Evolutionary conservation across 768 basidiomycete genomes (phyloP).

Genomic region (Psilocybe cyanescens): DNA sequence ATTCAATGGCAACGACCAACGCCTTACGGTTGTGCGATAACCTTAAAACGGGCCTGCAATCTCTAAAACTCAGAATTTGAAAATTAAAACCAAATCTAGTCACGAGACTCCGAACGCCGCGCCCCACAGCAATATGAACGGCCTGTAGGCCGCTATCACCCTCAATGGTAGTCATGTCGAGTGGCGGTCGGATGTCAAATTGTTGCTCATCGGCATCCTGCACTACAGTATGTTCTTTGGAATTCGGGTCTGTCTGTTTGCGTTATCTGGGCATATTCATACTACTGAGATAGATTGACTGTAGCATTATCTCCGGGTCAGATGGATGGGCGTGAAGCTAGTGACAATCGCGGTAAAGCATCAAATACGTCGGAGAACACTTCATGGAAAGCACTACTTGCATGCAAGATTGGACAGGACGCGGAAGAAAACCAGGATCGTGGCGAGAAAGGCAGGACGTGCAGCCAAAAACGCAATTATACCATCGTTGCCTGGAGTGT

Average conservation of each 20-base stretch:
- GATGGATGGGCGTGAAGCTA: background rate
- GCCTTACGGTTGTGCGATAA: too few relatives aligned
- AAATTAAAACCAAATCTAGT: too few relatives aligned
- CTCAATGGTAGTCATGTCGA: too few relatives aligned
- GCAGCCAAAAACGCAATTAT: slow-evolving; percentile 13
- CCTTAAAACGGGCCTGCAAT: too few relatives aligned
- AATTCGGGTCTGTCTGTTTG: background rate
- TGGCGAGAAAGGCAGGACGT: background rate
- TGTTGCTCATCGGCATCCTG: background rate
- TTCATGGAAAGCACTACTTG: background rate
- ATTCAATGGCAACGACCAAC: too few relatives aligned
- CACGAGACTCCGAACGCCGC: too few relatives aligned
- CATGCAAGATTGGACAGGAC: background rate
- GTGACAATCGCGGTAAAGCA: background rate
- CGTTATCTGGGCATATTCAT: background rate
- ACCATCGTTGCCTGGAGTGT: slow-evolving; percentile 21
- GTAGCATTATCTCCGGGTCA: background rate
- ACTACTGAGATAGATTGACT: background rate
- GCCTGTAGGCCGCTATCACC: too few relatives aligned
- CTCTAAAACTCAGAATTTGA: too few relatives aligned
- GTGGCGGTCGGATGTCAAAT: background rate
- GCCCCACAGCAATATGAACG: too few relatives aligned
- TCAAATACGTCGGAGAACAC: background rate
- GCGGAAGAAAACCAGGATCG: background rate
- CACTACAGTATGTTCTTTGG: background rate